Base-by-base conservation (phyloP, 179 eudicot genomes). In the Heliamphora pulchella region DNA sequence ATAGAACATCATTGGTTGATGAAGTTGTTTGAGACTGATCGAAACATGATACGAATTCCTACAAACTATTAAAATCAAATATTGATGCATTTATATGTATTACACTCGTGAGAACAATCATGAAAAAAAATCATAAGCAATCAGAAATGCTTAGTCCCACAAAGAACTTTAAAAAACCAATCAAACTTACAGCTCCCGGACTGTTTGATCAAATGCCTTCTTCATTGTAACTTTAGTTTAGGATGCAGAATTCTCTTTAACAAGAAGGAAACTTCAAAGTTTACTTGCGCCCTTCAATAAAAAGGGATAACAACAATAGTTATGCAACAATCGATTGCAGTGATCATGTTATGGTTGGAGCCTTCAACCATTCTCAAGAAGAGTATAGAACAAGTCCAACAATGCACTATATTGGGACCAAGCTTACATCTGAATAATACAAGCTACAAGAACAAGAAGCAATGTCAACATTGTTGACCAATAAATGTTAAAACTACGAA, bases 191-290 rank as follows among this genome's bases (percentile, higher is more conserved):
- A 93, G 79, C 80, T 92, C 98, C 75, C 98, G 87, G 57, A 93
- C 89, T 71, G 97, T 93, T 89, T 92, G 97, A 86, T 86, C 97
- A 82, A 93, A 83, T 2, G 91, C 97, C 90, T 92, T 92, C 92
- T 93, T 93, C 97, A 92, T 91, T 80, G 74, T 77, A 81, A 68
- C 69, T 75, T 78, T 8, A 79, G 64, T 51, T 75, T 59, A 65
- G 47, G 67, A 78, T 71, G 77, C 39, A 15, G 67, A 18, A 5
- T 61, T 61, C 76, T 46, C 17, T 75, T 61, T 67, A 68, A 47
- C 46, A n/a, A 41, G 77, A 48, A 67, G n/a, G n/a, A 61, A 20
- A 57, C 71, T 62, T 41, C 82, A 74, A 66, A 48, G 13, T 47
- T 15, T 50, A 50, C 66, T 67, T 50, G 68, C 3, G 61, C 10